Percentiles rank a stretch among this genome's conserved stretches.
Conservation (phyloP, 2,329 filamentous ascomycete species). For the Coniochaeta ligniaria region DNA sequence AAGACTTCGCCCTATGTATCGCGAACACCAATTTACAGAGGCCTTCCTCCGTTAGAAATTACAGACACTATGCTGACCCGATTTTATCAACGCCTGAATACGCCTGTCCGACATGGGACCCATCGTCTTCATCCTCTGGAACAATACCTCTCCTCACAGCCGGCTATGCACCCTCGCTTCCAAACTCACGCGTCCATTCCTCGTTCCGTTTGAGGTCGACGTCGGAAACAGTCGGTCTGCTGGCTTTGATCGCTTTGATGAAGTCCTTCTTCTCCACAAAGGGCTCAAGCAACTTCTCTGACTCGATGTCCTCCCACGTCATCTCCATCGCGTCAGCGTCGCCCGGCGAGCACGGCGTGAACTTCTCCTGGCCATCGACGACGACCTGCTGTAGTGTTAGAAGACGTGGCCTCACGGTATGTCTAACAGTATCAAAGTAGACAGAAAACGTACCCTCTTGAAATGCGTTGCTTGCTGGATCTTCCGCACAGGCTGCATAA, state of each 20-base stretch:
- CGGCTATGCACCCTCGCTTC: constrained; percentile 66
- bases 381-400: constrained; percentile 46
- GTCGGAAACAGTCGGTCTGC: constrained; percentile 80
- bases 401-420: background rate
- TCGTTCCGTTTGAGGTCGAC: constrained; percentile 79
- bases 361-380: constrained; percentile 57
- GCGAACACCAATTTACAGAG: background rate
- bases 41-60: background rate
- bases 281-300: constrained; percentile 79
- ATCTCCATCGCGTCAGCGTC: constrained; percentile 83
- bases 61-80: background rate
- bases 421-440: background rate
- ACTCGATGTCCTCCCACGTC: constrained; percentile 83
- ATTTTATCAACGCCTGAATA: background rate
- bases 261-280: constrained; percentile 87
- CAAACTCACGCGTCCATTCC: constrained; percentile 95
- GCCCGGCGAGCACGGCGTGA: constrained; percentile 91
- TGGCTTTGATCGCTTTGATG: constrained; percentile 80
- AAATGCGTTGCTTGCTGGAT: constrained; percentile 98
- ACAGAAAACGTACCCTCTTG: constrained; percentile 61
- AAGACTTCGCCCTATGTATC: constrained; percentile 15
- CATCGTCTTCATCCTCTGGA: background rate
- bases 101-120: background rate
- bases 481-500: constrained; percentile 96
- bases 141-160: background rate